Percentiles rank a stretch among this genome's conserved stretches.
phyloP scores from a whole-genome alignment of 2,329 filamentous ascomycete species.

The Claviceps sorghi region DNA sequence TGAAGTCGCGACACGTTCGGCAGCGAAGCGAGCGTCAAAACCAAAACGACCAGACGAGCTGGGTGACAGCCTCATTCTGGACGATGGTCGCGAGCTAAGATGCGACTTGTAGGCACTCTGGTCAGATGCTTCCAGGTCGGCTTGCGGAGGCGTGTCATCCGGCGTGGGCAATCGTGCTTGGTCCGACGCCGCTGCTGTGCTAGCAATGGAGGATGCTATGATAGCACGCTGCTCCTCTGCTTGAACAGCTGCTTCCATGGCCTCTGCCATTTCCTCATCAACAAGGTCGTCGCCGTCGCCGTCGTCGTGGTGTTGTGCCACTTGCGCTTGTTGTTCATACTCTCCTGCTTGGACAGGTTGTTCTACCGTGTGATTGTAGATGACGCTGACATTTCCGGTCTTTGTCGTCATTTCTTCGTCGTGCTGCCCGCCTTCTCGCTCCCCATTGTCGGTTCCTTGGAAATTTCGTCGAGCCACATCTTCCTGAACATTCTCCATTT shows the following conservation, averaged over 20 bases:
- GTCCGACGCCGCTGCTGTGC: conserved; percentile 22
- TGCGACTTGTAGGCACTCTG: conserved; percentile 10
- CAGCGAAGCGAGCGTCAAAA: neutral
- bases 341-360: neutral
- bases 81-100: neutral
- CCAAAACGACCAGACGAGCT: neutral
- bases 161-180: conserved; percentile 36
- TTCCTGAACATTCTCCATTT: neutral
- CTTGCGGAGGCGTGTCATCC: conserved; percentile 33
- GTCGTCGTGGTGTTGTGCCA: neutral
- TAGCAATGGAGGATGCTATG: conserved; percentile 17
- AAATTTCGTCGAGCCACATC: neutral
- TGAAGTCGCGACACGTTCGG: neutral
- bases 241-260: conserved; percentile 5
- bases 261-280: conserved; percentile 1
- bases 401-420: neutral
- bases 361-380: conserved; percentile 4
- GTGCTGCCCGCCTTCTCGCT: neutral
- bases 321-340: conserved; percentile 2
- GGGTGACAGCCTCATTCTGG: neutral
- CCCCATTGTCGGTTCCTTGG: neutral
- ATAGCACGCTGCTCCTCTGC: neutral
- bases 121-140: conserved; percentile 10
- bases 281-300: neutral
- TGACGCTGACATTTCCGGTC: neutral